A percentile compares a stretch with the other conserved stretches of the same genome.
Conservation (phyloP, 2,329 filamentous ascomycete species). For the Fusarium oxysporum region DNA sequence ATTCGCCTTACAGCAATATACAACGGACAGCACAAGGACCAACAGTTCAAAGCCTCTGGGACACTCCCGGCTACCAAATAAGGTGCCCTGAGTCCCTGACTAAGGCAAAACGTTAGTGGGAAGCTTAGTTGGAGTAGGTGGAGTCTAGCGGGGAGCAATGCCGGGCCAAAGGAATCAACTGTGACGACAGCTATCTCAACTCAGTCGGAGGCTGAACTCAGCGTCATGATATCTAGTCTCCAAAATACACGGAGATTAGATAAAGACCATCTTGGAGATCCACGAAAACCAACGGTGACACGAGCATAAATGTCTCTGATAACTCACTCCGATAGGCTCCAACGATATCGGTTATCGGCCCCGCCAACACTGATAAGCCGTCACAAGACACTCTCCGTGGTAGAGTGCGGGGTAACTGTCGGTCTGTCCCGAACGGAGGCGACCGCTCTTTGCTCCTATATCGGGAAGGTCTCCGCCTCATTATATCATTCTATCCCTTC, state of each 20-base stretch:
- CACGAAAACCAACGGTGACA: not conserved
- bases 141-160: not conserved
- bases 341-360: not conserved
- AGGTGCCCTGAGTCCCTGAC: not conserved
- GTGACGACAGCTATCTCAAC: not conserved
- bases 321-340: not conserved
- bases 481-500: not conserved
- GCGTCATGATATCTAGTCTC: accelerated
- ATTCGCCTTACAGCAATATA: not conserved
- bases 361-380: conserved; percentile 17
- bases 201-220: accelerated
- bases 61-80: accelerated
- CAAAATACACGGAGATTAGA: not conserved
- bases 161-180: not conserved
- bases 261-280: too few relatives aligned
- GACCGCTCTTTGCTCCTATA: conserved; percentile 23
- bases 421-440: conserved; percentile 31
- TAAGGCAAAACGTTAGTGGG: not conserved
- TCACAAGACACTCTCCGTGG: conserved; percentile 18
- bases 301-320: not conserved
- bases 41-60: accelerated
- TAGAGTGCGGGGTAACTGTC: conserved; percentile 35
- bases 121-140: not conserved
- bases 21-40: accelerated
- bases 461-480: conserved; percentile 26